Conservation (phyloP, 345 rosid genomes). For the Dipteronia sinensis region DNA sequence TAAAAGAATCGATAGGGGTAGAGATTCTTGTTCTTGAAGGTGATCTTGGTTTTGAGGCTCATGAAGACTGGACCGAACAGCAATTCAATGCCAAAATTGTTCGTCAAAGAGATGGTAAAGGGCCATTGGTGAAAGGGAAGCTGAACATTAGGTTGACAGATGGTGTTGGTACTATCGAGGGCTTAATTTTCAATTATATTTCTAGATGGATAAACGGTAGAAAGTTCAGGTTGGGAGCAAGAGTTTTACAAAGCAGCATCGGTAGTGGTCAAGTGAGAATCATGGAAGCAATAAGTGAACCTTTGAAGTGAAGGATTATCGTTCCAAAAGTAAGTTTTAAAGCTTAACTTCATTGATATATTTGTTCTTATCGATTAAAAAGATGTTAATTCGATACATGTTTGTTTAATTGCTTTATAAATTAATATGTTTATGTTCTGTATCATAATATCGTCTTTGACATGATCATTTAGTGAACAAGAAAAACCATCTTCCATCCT, state of each 20-base stretch:
- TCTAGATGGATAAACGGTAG: slow-evolving; percentile 31
- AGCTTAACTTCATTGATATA: background rate
- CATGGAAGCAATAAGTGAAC: slow-evolving; percentile 63
- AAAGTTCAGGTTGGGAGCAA: slow-evolving; percentile 75
- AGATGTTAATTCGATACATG: no score
- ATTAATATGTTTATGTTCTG: background rate
- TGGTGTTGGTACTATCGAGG: slow-evolving; percentile 49
- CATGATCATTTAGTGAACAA: slow-evolving; percentile 44
- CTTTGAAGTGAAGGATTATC: slow-evolving; percentile 72
- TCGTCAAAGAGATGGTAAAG: slow-evolving; percentile 59
- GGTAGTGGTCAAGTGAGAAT: slow-evolving; percentile 37
- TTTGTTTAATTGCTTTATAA: no score
- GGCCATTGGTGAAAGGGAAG: slow-evolving; percentile 72
- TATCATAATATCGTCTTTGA: background rate
- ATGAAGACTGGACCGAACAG: slow-evolving; percentile 19
- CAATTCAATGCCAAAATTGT: slow-evolving; percentile 49
- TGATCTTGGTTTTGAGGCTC: slow-evolving; percentile 49
- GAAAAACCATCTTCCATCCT: slow-evolving; percentile 73
- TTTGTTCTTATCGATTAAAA: no score
- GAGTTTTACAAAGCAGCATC: slow-evolving; percentile 30
- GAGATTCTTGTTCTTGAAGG: slow-evolving; percentile 65
- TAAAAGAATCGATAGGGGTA: slow-evolving; percentile 30
- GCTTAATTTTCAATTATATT: slow-evolving; percentile 63
- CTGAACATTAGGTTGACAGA: slow-evolving; percentile 34
- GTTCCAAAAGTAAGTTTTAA: slow-evolving; percentile 5